phyloP scores from a whole-genome alignment of 306 rosid species.

The Cicer bijugum region DNA sequence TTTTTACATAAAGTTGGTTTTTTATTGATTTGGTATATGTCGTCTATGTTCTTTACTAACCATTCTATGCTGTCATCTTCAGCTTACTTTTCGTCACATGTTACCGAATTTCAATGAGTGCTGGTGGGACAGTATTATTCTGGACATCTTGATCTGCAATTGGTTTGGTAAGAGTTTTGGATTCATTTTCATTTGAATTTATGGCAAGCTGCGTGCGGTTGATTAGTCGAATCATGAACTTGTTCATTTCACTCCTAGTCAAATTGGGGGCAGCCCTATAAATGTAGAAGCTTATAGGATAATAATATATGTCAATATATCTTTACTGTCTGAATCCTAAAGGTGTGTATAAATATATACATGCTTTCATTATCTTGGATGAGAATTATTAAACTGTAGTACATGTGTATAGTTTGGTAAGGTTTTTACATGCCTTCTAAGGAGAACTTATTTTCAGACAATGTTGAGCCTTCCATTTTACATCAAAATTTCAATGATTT shows the following conservation, averaged over 20 bases:
- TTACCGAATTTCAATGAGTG: constrained; percentile 97
- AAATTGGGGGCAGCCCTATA: background rate
- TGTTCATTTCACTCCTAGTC: background rate
- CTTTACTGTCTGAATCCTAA: background rate
- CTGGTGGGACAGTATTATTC: constrained; percentile 99
- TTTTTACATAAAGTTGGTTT: constrained; percentile 3
- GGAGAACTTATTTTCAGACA: background rate
- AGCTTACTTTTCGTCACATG: constrained; percentile 98
- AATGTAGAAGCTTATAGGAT: constrained; percentile 8
- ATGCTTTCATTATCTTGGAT: constrained; percentile 11
- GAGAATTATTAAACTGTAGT: background rate
- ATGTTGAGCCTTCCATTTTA: background rate
- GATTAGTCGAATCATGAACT: constrained; percentile 15
- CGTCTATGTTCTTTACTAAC: constrained; percentile 35
- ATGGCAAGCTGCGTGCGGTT: constrained; percentile 19
- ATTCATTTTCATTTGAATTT: constrained; percentile 2
- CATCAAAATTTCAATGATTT: background rate
- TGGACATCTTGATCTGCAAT: constrained; percentile 94
- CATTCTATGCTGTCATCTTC: constrained; percentile 46
- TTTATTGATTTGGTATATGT: constrained; percentile 13
- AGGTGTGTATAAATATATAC: background rate
- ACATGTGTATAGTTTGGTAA: constrained; percentile 12
- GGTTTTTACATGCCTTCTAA: background rate
- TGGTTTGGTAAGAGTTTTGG: constrained; percentile 86
- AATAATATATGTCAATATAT: background rate